Evolutionary conservation across 2,329 filamentous ascomycete species (phyloP).

Genomic region (Dryadomyces quercivorus): DNA sequence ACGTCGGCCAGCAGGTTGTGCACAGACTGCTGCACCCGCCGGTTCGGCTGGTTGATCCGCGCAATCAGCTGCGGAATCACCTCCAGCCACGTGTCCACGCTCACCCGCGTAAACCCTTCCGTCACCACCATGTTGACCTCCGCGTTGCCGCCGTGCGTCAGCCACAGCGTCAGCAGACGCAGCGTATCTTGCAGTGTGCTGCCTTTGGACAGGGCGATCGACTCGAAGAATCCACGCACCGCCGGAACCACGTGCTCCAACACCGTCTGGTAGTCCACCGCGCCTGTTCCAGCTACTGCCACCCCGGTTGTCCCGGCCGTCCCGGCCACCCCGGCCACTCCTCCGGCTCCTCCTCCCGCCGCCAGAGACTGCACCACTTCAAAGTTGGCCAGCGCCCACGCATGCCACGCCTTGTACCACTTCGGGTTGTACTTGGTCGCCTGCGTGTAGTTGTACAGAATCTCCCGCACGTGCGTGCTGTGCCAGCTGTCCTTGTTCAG

Average conservation of each 20-base stretch:
- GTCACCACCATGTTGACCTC: conserved; percentile 84
- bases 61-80: conserved; percentile 97
- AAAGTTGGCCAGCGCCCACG: conserved; percentile 96
- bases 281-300: conserved; percentile 22
- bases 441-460: conserved; percentile 79
- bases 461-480: conserved; percentile 72
- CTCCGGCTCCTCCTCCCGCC: conserved; percentile 12
- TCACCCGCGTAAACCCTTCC: conserved; percentile 83
- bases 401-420: conserved; percentile 99
- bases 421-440: conserved; percentile 88
- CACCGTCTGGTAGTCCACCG: conserved; percentile 52
- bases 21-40: conserved; percentile 75
- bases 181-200: conserved; percentile 95
- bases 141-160: conserved; percentile 75
- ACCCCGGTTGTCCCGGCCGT: background rate
- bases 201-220: conserved; percentile 79
- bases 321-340: background rate
- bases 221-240: conserved; percentile 93
- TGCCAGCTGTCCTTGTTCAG: conserved; percentile 84
- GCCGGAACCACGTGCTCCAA: conserved; percentile 88
- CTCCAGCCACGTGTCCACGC: conserved; percentile 95
- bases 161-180: conserved; percentile 87
- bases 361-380: conserved; percentile 84
- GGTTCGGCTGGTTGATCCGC: conserved; percentile 91
- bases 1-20: conserved; percentile 89